These are phyloP conservation scores for Colletotrichum spaethianum DNA, from an alignment of 2,329 filamentous ascomycete species.

Conservation along the genomic window DNA sequence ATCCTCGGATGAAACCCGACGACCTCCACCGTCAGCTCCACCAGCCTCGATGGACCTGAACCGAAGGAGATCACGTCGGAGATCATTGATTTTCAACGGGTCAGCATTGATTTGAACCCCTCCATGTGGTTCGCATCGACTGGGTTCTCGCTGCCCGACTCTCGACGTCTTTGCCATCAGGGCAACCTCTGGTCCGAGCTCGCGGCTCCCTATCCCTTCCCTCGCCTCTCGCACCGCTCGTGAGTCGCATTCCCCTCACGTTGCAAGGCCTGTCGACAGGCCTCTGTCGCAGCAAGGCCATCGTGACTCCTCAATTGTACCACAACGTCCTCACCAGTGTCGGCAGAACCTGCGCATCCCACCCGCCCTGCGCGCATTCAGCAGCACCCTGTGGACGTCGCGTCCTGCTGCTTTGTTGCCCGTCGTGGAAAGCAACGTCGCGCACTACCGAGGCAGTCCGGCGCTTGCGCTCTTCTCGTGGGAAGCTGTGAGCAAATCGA, in stretches of 20 bases:
- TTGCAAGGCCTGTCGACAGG: constrained; percentile 21
- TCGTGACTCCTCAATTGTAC: constrained; percentile 21
- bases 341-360: constrained; percentile 11
- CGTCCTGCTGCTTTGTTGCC: constrained; percentile 21
- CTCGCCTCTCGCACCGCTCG: not conserved
- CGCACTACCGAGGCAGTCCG: not conserved
- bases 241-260: constrained; percentile 16
- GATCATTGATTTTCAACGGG: constrained; percentile 14
- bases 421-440: constrained; percentile 22
- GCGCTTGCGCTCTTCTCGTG: constrained; percentile 5
- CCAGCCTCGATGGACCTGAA: constrained; percentile 20
- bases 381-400: constrained; percentile 1
- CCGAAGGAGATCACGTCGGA: constrained; percentile 26
- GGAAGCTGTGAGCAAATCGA: constrained; percentile 8
- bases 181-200: constrained; percentile 19
- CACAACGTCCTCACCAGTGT: constrained; percentile 31
- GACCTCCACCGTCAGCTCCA: constrained; percentile 10
- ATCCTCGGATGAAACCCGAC: constrained; percentile 37
- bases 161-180: constrained; percentile 12
- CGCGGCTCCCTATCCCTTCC: constrained; percentile 11
- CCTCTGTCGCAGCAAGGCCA: constrained; percentile 30
- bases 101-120: constrained; percentile 10
- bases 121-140: not conserved
- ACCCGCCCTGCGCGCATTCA: not conserved
- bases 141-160: not conserved